Evolutionary conservation across 129 eudicot genomes (phyloP).

Genomic region (Tanacetum coccineum): DNA sequence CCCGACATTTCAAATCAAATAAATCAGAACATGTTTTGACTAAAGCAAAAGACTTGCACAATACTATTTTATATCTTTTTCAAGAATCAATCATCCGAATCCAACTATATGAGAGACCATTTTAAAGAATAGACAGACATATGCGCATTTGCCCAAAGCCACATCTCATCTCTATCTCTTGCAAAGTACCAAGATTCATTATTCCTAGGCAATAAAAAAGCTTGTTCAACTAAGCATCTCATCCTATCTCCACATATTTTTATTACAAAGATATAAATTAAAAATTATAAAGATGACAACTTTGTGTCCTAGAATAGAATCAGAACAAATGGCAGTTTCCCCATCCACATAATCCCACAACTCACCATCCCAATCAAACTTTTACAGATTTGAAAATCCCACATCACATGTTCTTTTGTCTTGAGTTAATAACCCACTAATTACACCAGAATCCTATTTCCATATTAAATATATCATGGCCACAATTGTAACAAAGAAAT

Average conservation of each 20-base stretch:
- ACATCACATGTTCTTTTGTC: conserved; percentile 34
- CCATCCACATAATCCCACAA: conserved; percentile 41
- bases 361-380: conserved; percentile 38
- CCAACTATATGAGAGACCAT: not conserved
- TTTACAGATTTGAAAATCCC: conserved; percentile 40
- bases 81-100: too few relatives aligned
- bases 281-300: conserved; percentile 15
- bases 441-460: conserved; percentile 23
- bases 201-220: conserved; percentile 29
- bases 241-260: conserved; percentile 35
- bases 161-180: conserved; percentile 26
- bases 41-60: too few relatives aligned
- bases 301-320: conserved; percentile 35
- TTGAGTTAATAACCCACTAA: conserved; percentile 30
- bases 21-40: too few relatives aligned
- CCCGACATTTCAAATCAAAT: too few relatives aligned
- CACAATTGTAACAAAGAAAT: conserved; percentile 9
- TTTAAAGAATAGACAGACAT: not conserved
- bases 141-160: conserved; percentile 13
- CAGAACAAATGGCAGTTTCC: conserved; percentile 31
- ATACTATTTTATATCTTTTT: too few relatives aligned
- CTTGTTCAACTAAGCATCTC: conserved; percentile 35
- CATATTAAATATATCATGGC: conserved; percentile 16
- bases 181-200: conserved; percentile 42
- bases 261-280: not conserved